phyloP scores from a whole-genome alignment of 106 monocot species.

The Allium fistulosum region DNA sequence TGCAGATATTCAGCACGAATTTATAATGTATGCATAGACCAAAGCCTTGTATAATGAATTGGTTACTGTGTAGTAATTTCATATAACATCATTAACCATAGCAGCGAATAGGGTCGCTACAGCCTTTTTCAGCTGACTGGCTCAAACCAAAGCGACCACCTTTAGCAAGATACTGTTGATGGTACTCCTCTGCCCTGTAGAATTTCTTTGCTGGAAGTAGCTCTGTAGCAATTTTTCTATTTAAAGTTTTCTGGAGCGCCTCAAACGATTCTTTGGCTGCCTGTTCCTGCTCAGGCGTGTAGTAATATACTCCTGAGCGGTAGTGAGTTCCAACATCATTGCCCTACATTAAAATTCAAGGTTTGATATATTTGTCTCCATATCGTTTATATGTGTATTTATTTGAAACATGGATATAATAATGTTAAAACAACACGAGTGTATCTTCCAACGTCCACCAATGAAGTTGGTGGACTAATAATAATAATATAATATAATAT shows the following conservation, averaged over 20 bases:
- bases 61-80: background rate
- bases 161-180: constrained; percentile 92
- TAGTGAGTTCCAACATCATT: constrained; percentile 93
- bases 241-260: constrained; percentile 60
- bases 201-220: constrained; percentile 93
- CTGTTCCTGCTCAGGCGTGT: constrained; percentile 88
- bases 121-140: constrained; percentile 80
- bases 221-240: constrained; percentile 82
- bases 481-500: too few relatives aligned
- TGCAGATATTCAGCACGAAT: too few relatives aligned
- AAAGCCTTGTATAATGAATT: too few relatives aligned
- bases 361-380: background rate
- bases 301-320: constrained; percentile 91
- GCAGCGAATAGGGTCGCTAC: constrained; percentile 90
- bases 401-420: too few relatives aligned
- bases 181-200: constrained; percentile 93
- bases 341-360: constrained; percentile 38
- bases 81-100: constrained; percentile 45
- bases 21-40: too few relatives aligned
- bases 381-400: too few relatives aligned
- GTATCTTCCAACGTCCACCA: too few relatives aligned
- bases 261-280: constrained; percentile 67
- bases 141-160: constrained; percentile 81
- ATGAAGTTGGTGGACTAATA: too few relatives aligned
- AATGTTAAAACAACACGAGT: too few relatives aligned